phyloP scores from a whole-genome alignment of 2,329 filamentous ascomycete species.

The Epichloe baconii region DNA sequence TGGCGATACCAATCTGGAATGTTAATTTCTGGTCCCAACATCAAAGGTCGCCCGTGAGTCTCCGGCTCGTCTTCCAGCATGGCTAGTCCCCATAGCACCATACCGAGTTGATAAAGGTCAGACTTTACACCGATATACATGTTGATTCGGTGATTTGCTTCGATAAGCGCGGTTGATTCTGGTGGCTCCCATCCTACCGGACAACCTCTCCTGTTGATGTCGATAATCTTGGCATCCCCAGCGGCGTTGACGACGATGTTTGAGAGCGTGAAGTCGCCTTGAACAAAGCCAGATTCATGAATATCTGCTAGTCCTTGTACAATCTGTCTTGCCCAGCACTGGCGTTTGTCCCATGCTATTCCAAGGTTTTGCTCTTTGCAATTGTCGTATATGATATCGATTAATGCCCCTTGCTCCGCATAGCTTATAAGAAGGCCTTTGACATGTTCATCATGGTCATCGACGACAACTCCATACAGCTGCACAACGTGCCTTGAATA shows the following conservation, averaged over 20 bases:
- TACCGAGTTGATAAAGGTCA: constrained; percentile 88
- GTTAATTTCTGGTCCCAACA: constrained; percentile 40
- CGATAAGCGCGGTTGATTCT: constrained; percentile 73
- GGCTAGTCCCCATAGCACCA: constrained; percentile 90
- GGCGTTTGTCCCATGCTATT: constrained; percentile 57
- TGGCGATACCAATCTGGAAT: constrained; percentile 70
- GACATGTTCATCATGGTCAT: constrained; percentile 70
- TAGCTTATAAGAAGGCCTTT: constrained; percentile 86
- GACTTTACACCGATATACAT: constrained; percentile 99
- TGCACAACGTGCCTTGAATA: constrained; percentile 67
- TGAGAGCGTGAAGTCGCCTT: constrained; percentile 92
- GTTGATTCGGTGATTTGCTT: constrained; percentile 77
- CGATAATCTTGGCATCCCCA: constrained; percentile 89
- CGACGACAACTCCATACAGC: constrained; percentile 78
- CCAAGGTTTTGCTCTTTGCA: constrained; percentile 41
- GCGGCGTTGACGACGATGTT: constrained; percentile 87
- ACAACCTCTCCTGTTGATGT: constrained; percentile 95
- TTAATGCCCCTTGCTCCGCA: constrained; percentile 73
- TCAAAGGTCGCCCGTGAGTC: constrained; percentile 56
- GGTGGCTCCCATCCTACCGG: constrained; percentile 96
- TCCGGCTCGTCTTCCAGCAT: constrained; percentile 86
- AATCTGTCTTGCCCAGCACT: constrained; percentile 85
- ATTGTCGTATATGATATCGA: constrained; percentile 80
- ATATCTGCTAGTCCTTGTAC: constrained; percentile 81
- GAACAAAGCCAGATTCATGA: constrained; percentile 90